Base-by-base conservation (phyloP, 2,329 filamentous ascomycete genomes). In the Phialocephala subalpina region DNA sequence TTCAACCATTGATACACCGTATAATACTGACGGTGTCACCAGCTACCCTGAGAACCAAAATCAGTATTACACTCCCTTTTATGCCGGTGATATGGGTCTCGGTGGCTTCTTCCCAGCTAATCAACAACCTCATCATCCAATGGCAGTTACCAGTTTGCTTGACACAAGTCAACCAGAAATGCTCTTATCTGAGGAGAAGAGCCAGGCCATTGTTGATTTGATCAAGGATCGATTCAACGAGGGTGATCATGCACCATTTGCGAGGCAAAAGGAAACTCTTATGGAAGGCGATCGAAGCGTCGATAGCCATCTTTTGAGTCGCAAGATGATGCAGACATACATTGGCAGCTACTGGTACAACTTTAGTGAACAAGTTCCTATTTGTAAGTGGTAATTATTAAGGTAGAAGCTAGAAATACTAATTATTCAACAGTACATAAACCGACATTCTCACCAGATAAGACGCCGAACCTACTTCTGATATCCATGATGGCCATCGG, bases 281-380 rank as follows among this genome's bases (percentile, higher is more conserved):
- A 81, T 97, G 63, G 89, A 93, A 33, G 95, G 94, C 16, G 89
- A 97, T 74, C 87, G 91, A 61, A 87, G 89, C 59, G 81, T 87
- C 36, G 84, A 87, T 60, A 80, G 81, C 27, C 87, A 90, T 67
- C 85, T 90, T 82, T 82, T 98, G 68, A 97, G 95, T 77, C 84
- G 94, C 73, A 89, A 91, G 73, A 97, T 97, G 93, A 97, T 98
- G 92, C 93, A 97, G 79, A 91, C 90, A 2, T 98, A 97, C 75
- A 94, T 97, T 70, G 87, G 90, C 12, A 97, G 94, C 1, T 99
- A 97, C 78, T 99, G 96, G 96, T 85, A 92, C 61, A 92, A 97
- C 77, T 97, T 97, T 75, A 97, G 96, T 77, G 91, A 94, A 62
- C 96, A 98, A 77, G 85, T 98, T 69, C 96, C 96, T 1, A 97